A percentile compares a stretch with the other conserved stretches of the same genome.
Conservation (phyloP, 441 rosid genomes). For the Erysimum pusillum region DNA sequence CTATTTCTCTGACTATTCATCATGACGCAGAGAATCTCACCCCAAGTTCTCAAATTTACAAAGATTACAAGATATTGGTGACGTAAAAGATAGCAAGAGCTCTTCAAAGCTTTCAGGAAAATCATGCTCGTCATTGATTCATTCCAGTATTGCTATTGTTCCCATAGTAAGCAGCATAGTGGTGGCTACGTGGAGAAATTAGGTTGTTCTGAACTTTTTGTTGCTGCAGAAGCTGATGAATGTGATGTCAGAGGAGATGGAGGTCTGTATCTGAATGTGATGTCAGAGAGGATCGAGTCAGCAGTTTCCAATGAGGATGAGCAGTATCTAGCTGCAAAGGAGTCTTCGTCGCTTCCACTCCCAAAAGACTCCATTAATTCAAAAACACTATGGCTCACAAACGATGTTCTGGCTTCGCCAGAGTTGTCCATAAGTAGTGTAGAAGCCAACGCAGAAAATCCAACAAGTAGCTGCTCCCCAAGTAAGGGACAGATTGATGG, state of each 20-base stretch:
- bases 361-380: conserved; percentile 40
- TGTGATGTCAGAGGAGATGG: conserved; percentile 37
- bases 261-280: conserved; percentile 48
- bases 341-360: conserved; percentile 45
- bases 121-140: conserved; percentile 32
- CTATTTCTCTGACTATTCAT: conserved; percentile 45
- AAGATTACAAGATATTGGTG: conserved; percentile 57
- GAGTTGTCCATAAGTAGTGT: conserved; percentile 25
- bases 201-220: conserved; percentile 11
- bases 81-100: conserved; percentile 51
- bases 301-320: conserved; percentile 45
- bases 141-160: conserved; percentile 14
- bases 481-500: conserved; percentile 27
- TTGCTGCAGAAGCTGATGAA: conserved; percentile 24
- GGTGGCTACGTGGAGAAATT: conserved; percentile 8
- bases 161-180: conserved; percentile 11
- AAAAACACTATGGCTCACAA: conserved; percentile 34
- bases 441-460: conserved; percentile 27
- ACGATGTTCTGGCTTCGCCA: conserved; percentile 40
- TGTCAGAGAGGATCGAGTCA: conserved; percentile 51
- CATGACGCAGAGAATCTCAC: conserved; percentile 56
- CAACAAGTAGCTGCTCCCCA: conserved; percentile 4
- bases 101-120: conserved; percentile 33
- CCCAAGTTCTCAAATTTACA: conserved; percentile 61
- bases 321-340: conserved; percentile 41